Evolutionary conservation across 805 yeast species (phyloP).

Genomic region (Hanseniaspora jakobsenii): DNA sequence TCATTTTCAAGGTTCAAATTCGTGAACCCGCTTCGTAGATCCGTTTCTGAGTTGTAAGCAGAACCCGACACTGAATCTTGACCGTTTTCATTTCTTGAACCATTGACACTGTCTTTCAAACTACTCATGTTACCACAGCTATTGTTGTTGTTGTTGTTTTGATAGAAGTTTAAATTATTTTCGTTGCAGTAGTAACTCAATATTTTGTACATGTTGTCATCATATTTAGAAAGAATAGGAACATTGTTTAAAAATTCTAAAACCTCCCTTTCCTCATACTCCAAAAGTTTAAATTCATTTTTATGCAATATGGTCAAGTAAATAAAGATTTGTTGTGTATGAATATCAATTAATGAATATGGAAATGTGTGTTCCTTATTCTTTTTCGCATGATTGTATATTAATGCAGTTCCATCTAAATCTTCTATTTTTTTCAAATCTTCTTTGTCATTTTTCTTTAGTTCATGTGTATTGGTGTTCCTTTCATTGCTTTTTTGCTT

Average conservation of each 20-base stretch:
- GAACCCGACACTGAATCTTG: too few species aligned
- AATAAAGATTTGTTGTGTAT: conserved; percentile 61
- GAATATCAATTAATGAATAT: conserved; percentile 51
- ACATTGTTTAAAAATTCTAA: conserved; percentile 57
- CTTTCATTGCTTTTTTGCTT: background rate
- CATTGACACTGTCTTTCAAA: too few species aligned
- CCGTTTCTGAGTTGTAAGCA: too few species aligned
- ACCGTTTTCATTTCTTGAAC: too few species aligned
- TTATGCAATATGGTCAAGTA: conserved; percentile 70
- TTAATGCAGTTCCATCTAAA: background rate
- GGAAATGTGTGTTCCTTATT: conserved; percentile 17
- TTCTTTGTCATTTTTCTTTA: background rate
- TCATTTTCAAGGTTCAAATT: too few species aligned
- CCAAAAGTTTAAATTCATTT: conserved; percentile 64
- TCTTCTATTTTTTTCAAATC: conserved; percentile 4
- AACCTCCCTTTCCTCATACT: conserved; percentile 82
- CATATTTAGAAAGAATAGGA: conserved; percentile 27
- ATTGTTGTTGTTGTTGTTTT: background rate
- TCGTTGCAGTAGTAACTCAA: conserved; percentile 15
- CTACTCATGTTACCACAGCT: background rate
- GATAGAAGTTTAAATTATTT: background rate
- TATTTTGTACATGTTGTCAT: conserved; percentile 25
- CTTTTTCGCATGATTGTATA: conserved; percentile 7
- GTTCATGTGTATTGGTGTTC: background rate
- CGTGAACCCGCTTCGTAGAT: too few species aligned